A percentile compares a stretch with the other conserved stretches of the same genome.
phyloP scores from a whole-genome alignment of 208 protist species.

The Leishmania arabica region DNA sequence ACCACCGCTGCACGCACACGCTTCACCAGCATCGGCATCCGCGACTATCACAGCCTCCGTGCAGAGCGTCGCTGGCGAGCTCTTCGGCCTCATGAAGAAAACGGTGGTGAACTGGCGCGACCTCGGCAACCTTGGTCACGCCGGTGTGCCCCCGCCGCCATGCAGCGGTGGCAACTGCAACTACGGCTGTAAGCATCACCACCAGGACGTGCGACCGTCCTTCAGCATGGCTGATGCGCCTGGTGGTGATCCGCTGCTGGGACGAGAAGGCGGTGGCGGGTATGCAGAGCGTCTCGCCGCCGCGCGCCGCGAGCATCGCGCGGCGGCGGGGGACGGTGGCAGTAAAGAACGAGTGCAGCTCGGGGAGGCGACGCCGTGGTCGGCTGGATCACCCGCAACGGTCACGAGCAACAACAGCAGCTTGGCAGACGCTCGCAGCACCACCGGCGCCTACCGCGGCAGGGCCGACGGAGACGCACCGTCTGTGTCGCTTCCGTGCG shows the following conservation, averaged over 20 bases:
- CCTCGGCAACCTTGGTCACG: neutral
- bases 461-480: neutral
- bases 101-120: neutral
- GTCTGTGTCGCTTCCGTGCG: neutral
- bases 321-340: neutral
- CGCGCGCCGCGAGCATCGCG: slow-evolving; percentile 10
- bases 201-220: slow-evolving; percentile 26
- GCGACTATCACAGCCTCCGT: neutral
- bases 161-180: neutral
- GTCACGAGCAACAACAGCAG: slow-evolving; percentile 15
- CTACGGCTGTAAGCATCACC: neutral
- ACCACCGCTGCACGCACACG: neutral
- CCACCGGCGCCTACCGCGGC: neutral
- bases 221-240: neutral
- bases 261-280: neutral
- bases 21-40: neutral
- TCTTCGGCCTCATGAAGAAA: slow-evolving; percentile 11
- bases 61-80: neutral
- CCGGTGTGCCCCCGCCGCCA: neutral
- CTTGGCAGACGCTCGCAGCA: slow-evolving; percentile 8
- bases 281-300: slow-evolving; percentile 23
- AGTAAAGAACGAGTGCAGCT: neutral
- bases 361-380: slow-evolving; percentile 14
- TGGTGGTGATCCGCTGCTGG: neutral
- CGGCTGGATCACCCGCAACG: neutral